phyloP scores from a whole-genome alignment of 164 flowering plant species.

The Annona squamosa region DNA sequence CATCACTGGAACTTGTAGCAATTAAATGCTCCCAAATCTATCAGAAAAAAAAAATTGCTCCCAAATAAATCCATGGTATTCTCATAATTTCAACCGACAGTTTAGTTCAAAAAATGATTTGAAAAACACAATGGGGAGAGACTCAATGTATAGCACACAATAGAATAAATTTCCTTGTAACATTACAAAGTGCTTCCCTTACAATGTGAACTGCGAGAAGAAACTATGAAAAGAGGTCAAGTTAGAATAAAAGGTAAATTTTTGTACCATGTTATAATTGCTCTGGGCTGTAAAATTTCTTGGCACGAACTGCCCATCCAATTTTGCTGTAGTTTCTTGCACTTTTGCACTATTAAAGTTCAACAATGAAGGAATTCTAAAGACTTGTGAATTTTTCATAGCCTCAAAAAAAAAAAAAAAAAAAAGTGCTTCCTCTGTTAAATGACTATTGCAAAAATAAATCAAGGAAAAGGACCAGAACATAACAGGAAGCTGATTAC shows the following conservation, averaged over 20 bases:
- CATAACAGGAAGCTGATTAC: not conserved
- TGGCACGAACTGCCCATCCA: not conserved
- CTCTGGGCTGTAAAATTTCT: not conserved
- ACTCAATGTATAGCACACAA: not conserved
- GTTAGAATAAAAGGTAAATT: not conserved
- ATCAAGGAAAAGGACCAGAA: not conserved
- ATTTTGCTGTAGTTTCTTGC: not conserved
- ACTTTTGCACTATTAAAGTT: not conserved
- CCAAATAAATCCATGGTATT: not conserved
- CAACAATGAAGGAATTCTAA: too few species aligned
- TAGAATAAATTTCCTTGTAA: not conserved
- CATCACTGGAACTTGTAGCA: not conserved
- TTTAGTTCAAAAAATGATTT: not conserved
- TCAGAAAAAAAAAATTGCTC: not conserved
- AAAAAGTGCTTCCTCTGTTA: not conserved
- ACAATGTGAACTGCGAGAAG: not conserved
- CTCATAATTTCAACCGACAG: not conserved
- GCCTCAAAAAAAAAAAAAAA: not conserved
- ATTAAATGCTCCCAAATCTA: not conserved
- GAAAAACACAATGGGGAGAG: not conserved
- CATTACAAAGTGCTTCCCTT: not conserved
- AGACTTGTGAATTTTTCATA: not conserved
- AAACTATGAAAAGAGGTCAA: not conserved
- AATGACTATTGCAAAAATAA: not conserved
- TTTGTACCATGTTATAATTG: not conserved